phyloP scores from a whole-genome alignment of 495 filamentous ascomycete species.

The Penicillium subrubescens region DNA sequence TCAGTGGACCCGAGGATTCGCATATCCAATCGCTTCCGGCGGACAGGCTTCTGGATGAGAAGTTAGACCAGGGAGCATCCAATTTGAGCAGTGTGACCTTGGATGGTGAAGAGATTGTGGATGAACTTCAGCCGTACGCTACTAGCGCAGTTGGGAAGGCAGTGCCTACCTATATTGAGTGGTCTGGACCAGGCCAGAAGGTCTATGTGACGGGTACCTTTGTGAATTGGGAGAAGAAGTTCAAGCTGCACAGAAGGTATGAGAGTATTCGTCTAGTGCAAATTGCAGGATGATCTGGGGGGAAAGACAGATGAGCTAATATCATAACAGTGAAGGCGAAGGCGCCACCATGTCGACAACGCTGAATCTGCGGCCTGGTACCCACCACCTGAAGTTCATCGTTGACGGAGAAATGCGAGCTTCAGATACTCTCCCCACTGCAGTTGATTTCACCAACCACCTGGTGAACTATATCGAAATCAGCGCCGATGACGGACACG shows the following conservation, averaged over 20 bases:
- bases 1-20: constrained; percentile 61
- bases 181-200: constrained; percentile 76
- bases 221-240: constrained; percentile 93
- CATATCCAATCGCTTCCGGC: constrained; percentile 53
- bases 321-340: constrained; percentile 35
- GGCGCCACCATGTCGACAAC: constrained; percentile 67
- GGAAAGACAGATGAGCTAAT: constrained; percentile 10
- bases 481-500: constrained; percentile 66
- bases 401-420: constrained; percentile 91
- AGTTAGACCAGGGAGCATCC: constrained; percentile 52
- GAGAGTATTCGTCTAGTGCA: neutral
- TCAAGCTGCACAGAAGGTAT: constrained; percentile 79
- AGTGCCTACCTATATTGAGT: constrained; percentile 82
- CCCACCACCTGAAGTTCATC: constrained; percentile 95
- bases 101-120: constrained; percentile 78
- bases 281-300: neutral
- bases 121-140: constrained; percentile 65
- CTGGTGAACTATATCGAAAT: constrained; percentile 98
- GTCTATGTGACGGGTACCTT: constrained; percentile 97
- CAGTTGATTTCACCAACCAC: constrained; percentile 95
- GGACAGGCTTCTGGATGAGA: constrained; percentile 50
- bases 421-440: constrained; percentile 83
- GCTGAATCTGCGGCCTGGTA: constrained; percentile 83
- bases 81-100: constrained; percentile 68
- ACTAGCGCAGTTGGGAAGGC: constrained; percentile 53